Conservation (phyloP, 768 basidiomycete species). For the Amanita polypyramis region DNA sequence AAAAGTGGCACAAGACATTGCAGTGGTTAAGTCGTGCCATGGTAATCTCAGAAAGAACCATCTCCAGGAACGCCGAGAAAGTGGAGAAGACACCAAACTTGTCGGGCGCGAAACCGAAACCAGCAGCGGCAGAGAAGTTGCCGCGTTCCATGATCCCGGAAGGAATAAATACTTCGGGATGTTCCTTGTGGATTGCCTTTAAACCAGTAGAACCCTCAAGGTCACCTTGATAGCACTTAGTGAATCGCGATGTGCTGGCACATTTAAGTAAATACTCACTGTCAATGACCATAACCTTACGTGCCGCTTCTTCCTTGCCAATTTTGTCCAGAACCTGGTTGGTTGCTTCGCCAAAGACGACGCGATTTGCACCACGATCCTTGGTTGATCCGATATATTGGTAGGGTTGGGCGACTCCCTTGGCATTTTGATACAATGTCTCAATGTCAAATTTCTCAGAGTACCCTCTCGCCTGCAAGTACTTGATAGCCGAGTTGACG, state of each 20-base stretch:
- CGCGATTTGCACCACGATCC: slow-evolving; percentile 72
- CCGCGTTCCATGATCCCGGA: slow-evolving; percentile 86
- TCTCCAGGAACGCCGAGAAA: slow-evolving; percentile 88
- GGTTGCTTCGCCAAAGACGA: slow-evolving; percentile 79
- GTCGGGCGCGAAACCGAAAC: slow-evolving; percentile 74
- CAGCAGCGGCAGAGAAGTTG: slow-evolving; percentile 77
- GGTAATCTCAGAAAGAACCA: slow-evolving; percentile 81
- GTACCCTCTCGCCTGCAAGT: slow-evolving; percentile 58
- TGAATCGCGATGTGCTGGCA: slow-evolving; percentile 5
- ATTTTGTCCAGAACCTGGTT: slow-evolving; percentile 66
- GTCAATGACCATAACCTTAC: slow-evolving; percentile 83
- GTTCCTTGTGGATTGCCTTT: slow-evolving; percentile 81
- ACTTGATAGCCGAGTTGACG: slow-evolving; percentile 68
- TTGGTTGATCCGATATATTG: slow-evolving; percentile 61
- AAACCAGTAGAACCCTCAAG: slow-evolving; percentile 85
- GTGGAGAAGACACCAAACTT: slow-evolving; percentile 88
- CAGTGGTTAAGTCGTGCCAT: slow-evolving; percentile 90
- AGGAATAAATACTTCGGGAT: slow-evolving; percentile 78
- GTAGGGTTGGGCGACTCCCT: slow-evolving; percentile 44
- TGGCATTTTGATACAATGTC: slow-evolving; percentile 53
- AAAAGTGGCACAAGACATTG: slow-evolving; percentile 84
- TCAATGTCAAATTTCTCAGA: slow-evolving; percentile 27
- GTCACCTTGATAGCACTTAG: slow-evolving; percentile 38
- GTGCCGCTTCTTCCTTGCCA: slow-evolving; percentile 64
- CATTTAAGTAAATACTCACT: slow-evolving; percentile 32